Percentiles rank a stretch among this genome's conserved stretches.
Evolutionary conservation across 306 rosid genomes (phyloP).

Genomic region (Castanospermum australe): DNA sequence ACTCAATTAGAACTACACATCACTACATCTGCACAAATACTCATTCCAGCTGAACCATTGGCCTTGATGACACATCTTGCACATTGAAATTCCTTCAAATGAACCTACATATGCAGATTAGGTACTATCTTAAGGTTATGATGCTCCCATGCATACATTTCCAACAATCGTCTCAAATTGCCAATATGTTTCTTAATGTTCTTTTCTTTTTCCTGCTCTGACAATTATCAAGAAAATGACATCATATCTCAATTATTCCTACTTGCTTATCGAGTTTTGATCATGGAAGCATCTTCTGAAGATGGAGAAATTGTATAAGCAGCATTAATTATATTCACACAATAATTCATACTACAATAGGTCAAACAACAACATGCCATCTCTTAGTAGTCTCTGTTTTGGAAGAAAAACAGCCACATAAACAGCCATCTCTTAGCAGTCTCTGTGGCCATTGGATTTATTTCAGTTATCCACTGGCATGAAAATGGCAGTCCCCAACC

Average conservation of each 20-base stretch:
- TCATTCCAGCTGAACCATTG: not conserved
- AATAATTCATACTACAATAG: not conserved
- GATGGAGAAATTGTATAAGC: not conserved
- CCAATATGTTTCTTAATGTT: not conserved
- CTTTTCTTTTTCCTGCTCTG: not conserved
- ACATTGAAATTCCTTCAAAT: not conserved
- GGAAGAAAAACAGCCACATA: not conserved
- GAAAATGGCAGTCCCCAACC: not conserved
- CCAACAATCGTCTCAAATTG: not conserved
- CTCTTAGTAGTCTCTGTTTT: not conserved
- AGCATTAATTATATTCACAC: not conserved
- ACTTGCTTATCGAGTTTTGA: not conserved
- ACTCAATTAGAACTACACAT: not conserved
- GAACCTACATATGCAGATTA: not conserved
- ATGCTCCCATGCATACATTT: not conserved
- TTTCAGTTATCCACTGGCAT: not conserved
- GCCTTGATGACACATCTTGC: not conserved
- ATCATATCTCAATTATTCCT: not conserved
- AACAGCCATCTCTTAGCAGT: not conserved
- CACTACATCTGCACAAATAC: not conserved
- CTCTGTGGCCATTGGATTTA: not conserved
- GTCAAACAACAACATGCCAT: not conserved
- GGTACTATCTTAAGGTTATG: not conserved
- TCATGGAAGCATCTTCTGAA: constrained; percentile 13
- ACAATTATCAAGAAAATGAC: not conserved